Percentiles rank a stretch among this genome's conserved stretches.
Conservation (phyloP, 2,329 filamentous ascomycete genomes). For the Emericellopsis atlantica region DNA sequence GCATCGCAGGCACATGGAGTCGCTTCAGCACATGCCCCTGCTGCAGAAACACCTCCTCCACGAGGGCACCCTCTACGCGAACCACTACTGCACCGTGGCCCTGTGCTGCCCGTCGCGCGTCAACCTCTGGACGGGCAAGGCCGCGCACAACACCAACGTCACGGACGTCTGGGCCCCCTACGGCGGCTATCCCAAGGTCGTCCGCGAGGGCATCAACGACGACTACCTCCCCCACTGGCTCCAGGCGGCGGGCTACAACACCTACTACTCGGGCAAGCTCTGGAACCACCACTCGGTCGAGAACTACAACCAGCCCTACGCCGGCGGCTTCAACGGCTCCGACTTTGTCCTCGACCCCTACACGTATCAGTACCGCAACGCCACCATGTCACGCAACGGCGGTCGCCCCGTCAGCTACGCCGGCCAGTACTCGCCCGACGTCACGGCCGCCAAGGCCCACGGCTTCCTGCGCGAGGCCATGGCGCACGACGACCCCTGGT, state of each 20-base stretch:
- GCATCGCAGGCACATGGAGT: constrained; percentile 4
- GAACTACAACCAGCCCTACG: constrained; percentile 38
- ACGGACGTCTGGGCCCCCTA: constrained; percentile 22
- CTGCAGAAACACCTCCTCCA: constrained; percentile 9
- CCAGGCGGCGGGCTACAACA: constrained; percentile 34
- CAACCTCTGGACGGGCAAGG: constrained; percentile 10
- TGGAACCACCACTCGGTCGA: constrained; percentile 34
- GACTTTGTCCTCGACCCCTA: constrained; percentile 49
- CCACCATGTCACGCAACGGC: constrained; percentile 48
- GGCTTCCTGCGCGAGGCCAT: constrained; percentile 40
- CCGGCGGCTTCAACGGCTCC: constrained; percentile 43
- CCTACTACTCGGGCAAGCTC: constrained; percentile 41
- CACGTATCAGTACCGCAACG: constrained; percentile 57
- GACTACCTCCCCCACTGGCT: constrained; percentile 37
- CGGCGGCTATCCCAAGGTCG: constrained; percentile 32
- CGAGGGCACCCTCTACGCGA: constrained; percentile 11
- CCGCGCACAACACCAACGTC: constrained; percentile 36
- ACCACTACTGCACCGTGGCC: constrained; percentile 15
- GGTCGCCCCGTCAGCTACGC: constrained; percentile 39
- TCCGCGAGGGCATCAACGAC: constrained; percentile 33
- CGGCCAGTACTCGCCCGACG: constrained; percentile 36
- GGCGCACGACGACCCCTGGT: constrained; percentile 33
- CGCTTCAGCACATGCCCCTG: constrained; percentile 4
- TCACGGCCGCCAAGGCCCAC: constrained; percentile 35
- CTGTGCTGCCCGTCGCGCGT: constrained; percentile 14